phyloP scores from a whole-genome alignment of 768 basidiomycete genomes.

The Boletus sp. region DNA sequence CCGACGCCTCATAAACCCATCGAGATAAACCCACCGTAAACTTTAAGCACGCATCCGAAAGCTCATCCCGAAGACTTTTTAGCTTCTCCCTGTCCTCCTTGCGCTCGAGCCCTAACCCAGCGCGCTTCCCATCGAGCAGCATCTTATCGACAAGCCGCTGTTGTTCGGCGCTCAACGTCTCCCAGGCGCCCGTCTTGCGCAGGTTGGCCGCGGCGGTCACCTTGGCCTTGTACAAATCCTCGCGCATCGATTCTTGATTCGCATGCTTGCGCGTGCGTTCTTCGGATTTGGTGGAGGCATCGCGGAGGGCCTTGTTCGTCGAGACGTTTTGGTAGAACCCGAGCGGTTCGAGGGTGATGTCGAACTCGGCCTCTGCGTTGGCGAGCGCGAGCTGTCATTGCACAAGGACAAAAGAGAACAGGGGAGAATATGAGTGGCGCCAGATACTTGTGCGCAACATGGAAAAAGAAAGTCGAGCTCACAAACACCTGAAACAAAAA shows the following conservation, averaged over 20 bases:
- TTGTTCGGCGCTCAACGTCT: slow-evolving; percentile 62
- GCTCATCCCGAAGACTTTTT: slow-evolving; percentile 65
- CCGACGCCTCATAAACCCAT: background rate
- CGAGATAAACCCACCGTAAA: slow-evolving; percentile 54
- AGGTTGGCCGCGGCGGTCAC: slow-evolving; percentile 66
- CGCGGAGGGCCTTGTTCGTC: slow-evolving; percentile 67
- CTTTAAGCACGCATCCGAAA: slow-evolving; percentile 72
- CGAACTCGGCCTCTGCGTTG: slow-evolving; percentile 51
- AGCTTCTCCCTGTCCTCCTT: slow-evolving; percentile 52
- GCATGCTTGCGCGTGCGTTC: slow-evolving; percentile 64
- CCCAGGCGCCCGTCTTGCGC: slow-evolving; percentile 57
- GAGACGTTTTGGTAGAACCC: slow-evolving; percentile 84
- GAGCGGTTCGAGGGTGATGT: slow-evolving; percentile 53
- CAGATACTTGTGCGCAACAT: background rate
- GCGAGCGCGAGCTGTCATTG: slow-evolving; percentile 54
- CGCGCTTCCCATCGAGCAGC: slow-evolving; percentile 73
- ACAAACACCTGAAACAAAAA: slow-evolving; percentile 68
- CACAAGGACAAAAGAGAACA: too few species aligned
- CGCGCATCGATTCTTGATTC: slow-evolving; percentile 76
- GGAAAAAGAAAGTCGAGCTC: slow-evolving; percentile 30
- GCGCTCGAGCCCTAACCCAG: slow-evolving; percentile 71
- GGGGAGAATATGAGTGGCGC: too few species aligned
- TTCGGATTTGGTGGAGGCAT: slow-evolving; percentile 75
- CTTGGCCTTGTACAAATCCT: slow-evolving; percentile 77
- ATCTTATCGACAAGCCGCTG: slow-evolving; percentile 78